Evolutionary conservation across 148 eudicot genomes (phyloP).

Genomic region (Persicaria maculosa): DNA sequence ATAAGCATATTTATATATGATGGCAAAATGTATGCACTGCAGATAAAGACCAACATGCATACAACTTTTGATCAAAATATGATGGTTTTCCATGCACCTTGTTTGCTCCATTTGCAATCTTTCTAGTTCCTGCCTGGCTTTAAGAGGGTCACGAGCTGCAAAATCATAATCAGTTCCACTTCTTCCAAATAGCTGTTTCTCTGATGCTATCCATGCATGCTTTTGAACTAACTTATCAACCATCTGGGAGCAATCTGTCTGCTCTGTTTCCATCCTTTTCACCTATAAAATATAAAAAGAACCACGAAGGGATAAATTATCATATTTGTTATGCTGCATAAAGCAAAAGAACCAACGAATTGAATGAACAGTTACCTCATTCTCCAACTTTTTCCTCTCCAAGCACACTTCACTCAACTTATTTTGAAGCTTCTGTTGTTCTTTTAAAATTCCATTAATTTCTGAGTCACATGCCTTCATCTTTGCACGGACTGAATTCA

Average conservation of each 20-base stretch:
- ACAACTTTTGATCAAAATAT: neutral
- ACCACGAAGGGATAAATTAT: neutral
- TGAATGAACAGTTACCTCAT: constrained; percentile 51
- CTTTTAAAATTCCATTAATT: constrained; percentile 54
- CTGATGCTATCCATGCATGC: constrained; percentile 91
- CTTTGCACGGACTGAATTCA: constrained; percentile 56
- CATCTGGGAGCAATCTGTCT: constrained; percentile 66
- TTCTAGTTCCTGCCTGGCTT: constrained; percentile 58
- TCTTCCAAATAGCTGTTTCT: constrained; percentile 92
- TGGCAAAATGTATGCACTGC: constrained; percentile 1
- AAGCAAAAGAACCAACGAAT: constrained; percentile 1
- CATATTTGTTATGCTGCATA: neutral
- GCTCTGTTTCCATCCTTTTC: constrained; percentile 87
- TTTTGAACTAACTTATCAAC: constrained; percentile 80
- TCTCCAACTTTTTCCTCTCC: constrained; percentile 86
- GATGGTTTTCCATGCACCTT: constrained; percentile 23
- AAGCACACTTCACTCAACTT: constrained; percentile 61
- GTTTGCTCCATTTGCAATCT: constrained; percentile 81
- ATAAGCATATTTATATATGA: neutral
- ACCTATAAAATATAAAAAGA: constrained; percentile 33
- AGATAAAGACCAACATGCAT: neutral
- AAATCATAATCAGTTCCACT: constrained; percentile 91
- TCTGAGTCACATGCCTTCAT: constrained; percentile 88
- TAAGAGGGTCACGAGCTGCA: constrained; percentile 63
- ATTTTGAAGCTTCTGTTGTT: constrained; percentile 65